Base-by-base conservation (phyloP, 2,329 filamentous ascomycete genomes). In the Eurotiales sp. region DNA sequence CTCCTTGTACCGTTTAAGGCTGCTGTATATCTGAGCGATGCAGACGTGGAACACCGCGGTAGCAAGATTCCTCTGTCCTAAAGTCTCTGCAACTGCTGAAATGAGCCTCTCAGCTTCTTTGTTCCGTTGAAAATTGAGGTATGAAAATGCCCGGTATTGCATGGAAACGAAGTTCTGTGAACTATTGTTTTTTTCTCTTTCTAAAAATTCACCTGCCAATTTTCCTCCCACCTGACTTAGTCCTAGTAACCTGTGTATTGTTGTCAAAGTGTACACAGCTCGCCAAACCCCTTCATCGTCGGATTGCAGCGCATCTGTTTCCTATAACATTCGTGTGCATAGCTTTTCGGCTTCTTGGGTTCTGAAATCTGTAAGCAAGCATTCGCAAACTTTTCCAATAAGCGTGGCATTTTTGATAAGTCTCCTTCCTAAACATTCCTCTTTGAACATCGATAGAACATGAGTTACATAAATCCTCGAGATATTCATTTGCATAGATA, bases 391-490 rank as follows among this genome's bases (percentile, higher is more conserved):
- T 7, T 25, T 25, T n/a, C 12, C 2, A 7, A 47, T 19, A 36
- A 29, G 22, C 5, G 15, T 47, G 39, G 21, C 12, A 12, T 14
- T 12, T 1, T 2, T 5, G 6, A 10, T 10, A 6, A 6, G 25
- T 10, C n/a, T 47, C 14, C 17, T 37, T 8, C 25, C 14, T 4
- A 39, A 50, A 51, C n/a, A 30, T 36, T 37, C 3, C 6, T 41
- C n/a, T 32, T 12, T 14, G 17, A 43, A 42, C 41, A 50, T 49
- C 22, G 27, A 48, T 30, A 21, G 52, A 34, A 58, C 61, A 55
- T 70, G 66, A 30, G 65, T 62, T 21, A 70, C 36, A 54, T 67
- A 68, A 27, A 42, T 32, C 34, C 52, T 53, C 62, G 62, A 67
- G 7, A 54, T 54, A 29, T 57, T 62, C 2, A 52, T 21, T 23